phyloP scores from a whole-genome alignment of 805 yeast species.

The Schwanniomyces occidentalis region DNA sequence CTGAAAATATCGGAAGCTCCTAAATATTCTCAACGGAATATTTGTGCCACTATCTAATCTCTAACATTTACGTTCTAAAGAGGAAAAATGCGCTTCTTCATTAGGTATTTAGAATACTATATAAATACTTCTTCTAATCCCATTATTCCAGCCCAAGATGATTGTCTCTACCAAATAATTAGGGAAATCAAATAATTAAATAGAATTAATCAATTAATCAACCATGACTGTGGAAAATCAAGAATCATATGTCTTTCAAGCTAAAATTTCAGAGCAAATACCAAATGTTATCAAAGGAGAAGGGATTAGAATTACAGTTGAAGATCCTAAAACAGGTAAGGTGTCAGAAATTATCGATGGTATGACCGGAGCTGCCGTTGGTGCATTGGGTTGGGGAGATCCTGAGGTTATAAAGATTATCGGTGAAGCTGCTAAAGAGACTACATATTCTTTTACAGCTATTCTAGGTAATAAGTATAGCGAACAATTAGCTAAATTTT shows the following conservation, averaged over 20 bases:
- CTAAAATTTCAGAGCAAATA: conserved; percentile 34
- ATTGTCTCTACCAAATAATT: too few relatives aligned
- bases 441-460: conserved; percentile 26
- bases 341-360: conserved; percentile 24
- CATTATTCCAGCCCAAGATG: too few relatives aligned
- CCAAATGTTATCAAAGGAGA: conserved; percentile 44
- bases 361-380: conserved; percentile 33
- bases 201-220: too few relatives aligned
- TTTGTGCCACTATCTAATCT: too few relatives aligned
- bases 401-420: conserved; percentile 19
- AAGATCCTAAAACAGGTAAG: conserved; percentile 42
- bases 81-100: too few relatives aligned
- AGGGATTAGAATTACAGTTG: conserved; percentile 42
- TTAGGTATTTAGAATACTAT: too few relatives aligned
- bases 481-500: conserved; percentile 26
- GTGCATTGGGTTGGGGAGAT: conserved; percentile 36
- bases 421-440: conserved; percentile 20
- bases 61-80: too few relatives aligned
- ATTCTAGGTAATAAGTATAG: conserved; percentile 22
- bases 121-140: too few relatives aligned
- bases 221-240: conserved; percentile 44
- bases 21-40: too few relatives aligned
- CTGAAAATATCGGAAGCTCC: too few relatives aligned
- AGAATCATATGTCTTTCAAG: conserved; percentile 39
- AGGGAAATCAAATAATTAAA: too few relatives aligned